These are phyloP conservation scores for Penicillium sp. DNA, from an alignment of 2,329 filamentous ascomycete species.

Conservation along the genomic window DNA sequence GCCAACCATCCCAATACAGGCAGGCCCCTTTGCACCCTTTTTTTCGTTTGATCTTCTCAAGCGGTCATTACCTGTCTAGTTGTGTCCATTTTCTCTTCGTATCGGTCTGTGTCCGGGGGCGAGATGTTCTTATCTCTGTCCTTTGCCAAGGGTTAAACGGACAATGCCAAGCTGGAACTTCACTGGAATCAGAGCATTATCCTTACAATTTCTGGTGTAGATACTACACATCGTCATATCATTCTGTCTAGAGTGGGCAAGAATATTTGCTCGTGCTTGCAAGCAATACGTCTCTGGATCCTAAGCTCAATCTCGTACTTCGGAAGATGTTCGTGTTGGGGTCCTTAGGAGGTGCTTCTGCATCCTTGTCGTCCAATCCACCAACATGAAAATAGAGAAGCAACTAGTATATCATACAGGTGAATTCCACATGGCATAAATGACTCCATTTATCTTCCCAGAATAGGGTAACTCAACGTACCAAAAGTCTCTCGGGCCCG, in stretches of 20 bases:
- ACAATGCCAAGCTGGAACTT: slow-evolving; percentile 19
- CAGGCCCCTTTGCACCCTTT: slow-evolving; percentile 32
- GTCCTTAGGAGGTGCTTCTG: not conserved
- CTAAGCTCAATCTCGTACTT: no score
- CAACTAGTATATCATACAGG: not conserved
- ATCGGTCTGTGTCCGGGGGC: slow-evolving; percentile 9
- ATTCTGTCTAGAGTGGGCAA: no score
- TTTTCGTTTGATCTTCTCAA: slow-evolving; percentile 22
- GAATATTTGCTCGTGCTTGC: no score
- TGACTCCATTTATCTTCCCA: not conserved
- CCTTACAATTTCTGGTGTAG: not conserved
- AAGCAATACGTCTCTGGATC: no score
- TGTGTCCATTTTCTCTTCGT: slow-evolving; percentile 9
- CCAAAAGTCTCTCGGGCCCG: not conserved
- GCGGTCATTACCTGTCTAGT: slow-evolving; percentile 23
- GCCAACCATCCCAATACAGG: slow-evolving; percentile 32
- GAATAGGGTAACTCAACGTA: not conserved
- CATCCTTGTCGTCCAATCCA: not conserved
- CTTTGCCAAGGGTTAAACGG: slow-evolving; percentile 20
- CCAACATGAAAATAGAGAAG: no score
- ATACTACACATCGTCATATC: not conserved
- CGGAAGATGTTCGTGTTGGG: not conserved
- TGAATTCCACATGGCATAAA: no score
- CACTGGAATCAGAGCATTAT: slow-evolving; percentile 1
- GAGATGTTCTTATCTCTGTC: slow-evolving; percentile 20